Evolutionary conservation across 1,139 yeast genomes (phyloP).

Genomic region (Hyphopichia pseudoburtonii): DNA sequence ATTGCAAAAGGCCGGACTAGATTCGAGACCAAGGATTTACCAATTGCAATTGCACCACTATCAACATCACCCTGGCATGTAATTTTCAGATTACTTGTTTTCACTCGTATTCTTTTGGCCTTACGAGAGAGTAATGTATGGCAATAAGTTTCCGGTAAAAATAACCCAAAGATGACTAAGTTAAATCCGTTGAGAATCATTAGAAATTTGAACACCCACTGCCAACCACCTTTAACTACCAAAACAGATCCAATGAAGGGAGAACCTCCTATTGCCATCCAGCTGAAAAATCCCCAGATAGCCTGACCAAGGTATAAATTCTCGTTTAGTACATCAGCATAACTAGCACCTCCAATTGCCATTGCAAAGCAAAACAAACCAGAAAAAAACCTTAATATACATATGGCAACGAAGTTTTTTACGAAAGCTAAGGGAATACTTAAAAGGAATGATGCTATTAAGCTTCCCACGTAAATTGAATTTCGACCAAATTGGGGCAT

Average conservation of each 20-base stretch:
- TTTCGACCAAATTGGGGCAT: conserved; percentile 53
- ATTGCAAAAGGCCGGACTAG: conserved; percentile 34
- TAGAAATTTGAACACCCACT: conserved; percentile 48
- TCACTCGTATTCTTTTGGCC: conserved; percentile 45
- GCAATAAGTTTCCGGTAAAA: conserved; percentile 54
- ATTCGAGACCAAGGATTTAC: conserved; percentile 21
- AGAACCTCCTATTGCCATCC: conserved; percentile 14
- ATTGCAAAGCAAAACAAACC: conserved; percentile 39
- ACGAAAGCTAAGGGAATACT: conserved; percentile 36
- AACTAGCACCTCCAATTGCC: conserved; percentile 37
- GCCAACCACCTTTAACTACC: conserved; percentile 32
- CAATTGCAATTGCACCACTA: conserved; percentile 25
- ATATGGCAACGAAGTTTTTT: conserved; percentile 29
- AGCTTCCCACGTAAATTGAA: conserved; percentile 28
- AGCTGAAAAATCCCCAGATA: too few species aligned
- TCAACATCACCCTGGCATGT: conserved; percentile 45
- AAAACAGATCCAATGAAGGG: conserved; percentile 33
- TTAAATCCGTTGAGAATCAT: conserved; percentile 34
- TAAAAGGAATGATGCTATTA: conserved; percentile 29
- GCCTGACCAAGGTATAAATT: conserved; percentile 35
- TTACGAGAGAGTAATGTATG: conserved; percentile 45
- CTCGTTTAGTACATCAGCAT: conserved; percentile 26
- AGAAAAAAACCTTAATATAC: conserved; percentile 30
- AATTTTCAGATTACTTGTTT: conserved; percentile 42
- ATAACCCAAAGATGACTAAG: conserved; percentile 28